Percentiles rank a stretch among this genome's conserved stretches.
phyloP scores from a whole-genome alignment of 1,284 basidiomycete genomes.

The Hortiboletus rubellus region DNA sequence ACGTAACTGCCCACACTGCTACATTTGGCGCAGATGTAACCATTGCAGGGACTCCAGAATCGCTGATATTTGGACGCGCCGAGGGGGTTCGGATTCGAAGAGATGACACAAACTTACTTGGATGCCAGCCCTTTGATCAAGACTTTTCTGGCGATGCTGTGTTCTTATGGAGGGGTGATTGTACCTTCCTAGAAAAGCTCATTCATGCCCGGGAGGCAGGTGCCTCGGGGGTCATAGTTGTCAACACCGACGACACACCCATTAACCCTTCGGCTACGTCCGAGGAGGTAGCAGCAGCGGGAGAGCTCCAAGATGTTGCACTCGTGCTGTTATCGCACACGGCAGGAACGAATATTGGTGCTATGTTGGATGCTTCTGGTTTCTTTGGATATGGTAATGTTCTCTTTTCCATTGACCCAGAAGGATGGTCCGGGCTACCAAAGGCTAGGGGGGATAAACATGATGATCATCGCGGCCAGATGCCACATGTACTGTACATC shows the following conservation, averaged over 20 bases:
- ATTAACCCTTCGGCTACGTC: constrained; percentile 68
- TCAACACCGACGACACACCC: constrained; percentile 57
- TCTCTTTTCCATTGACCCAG: constrained; percentile 50
- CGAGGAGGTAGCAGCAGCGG: constrained; percentile 57
- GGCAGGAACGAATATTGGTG: constrained; percentile 51
- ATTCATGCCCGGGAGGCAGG: constrained; percentile 60
- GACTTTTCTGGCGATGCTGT: constrained; percentile 52
- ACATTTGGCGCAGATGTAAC: constrained; percentile 70
- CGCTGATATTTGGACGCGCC: constrained; percentile 47
- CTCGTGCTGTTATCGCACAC: constrained; percentile 58
- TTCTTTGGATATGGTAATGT: constrained; percentile 48
- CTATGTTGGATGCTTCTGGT: constrained; percentile 56
- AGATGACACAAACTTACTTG: constrained; percentile 52
- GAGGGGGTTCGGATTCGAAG: constrained; percentile 54
- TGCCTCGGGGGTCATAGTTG: constrained; percentile 73
- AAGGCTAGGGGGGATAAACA: constrained; percentile 16
- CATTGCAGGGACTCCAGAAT: constrained; percentile 18
- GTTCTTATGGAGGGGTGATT: constrained; percentile 67
- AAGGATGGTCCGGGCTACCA: constrained; percentile 33
- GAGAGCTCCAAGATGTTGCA: constrained; percentile 56
- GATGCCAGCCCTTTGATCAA: constrained; percentile 57
- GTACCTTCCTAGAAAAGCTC: constrained; percentile 83
- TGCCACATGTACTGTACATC: constrained; percentile 62
- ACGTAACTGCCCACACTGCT: constrained; percentile 62
- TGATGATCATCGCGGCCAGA: constrained; percentile 14